These are phyloP conservation scores for Rossbeevera mucosa DNA, from an alignment of 768 basidiomycete species.

Conservation along the genomic window DNA sequence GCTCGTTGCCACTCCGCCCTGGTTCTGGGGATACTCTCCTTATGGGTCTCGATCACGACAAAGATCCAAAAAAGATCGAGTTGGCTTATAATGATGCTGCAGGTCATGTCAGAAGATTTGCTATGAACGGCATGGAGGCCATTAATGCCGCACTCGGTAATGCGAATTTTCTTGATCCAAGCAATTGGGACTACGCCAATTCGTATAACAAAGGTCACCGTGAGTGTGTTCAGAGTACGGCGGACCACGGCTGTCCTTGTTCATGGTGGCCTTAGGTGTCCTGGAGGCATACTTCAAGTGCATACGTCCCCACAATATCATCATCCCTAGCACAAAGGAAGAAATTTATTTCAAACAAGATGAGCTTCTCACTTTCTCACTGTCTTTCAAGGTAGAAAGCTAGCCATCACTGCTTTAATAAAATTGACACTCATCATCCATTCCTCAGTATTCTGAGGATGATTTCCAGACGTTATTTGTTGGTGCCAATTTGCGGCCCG, in stretches of 20 bases:
- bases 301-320: conserved; percentile 51
- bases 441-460: conserved; percentile 65
- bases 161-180: conserved; percentile 55
- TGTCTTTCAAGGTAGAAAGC: conserved; percentile 71
- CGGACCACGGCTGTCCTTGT: not conserved
- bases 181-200: conserved; percentile 72
- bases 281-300: conserved; percentile 85
- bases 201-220: conserved; percentile 52
- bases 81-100: conserved; percentile 82
- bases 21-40: conserved; percentile 78
- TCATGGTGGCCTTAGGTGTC: conserved; percentile 44
- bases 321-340: conserved; percentile 42
- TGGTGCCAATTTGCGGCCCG: conserved; percentile 69
- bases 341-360: conserved; percentile 54
- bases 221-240: conserved; percentile 24
- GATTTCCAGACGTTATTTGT: conserved; percentile 71
- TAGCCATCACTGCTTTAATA: not conserved
- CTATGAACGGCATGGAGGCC: conserved; percentile 77
- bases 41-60: conserved; percentile 84
- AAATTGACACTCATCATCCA: conserved; percentile 1
- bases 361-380: conserved; percentile 82
- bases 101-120: conserved; percentile 69
- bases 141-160: conserved; percentile 70
- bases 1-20: conserved; percentile 70
- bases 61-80: conserved; percentile 64